These are phyloP conservation scores for Datura wrightii DNA, from an alignment of 257 asterid species.

Conservation along the genomic window DNA sequence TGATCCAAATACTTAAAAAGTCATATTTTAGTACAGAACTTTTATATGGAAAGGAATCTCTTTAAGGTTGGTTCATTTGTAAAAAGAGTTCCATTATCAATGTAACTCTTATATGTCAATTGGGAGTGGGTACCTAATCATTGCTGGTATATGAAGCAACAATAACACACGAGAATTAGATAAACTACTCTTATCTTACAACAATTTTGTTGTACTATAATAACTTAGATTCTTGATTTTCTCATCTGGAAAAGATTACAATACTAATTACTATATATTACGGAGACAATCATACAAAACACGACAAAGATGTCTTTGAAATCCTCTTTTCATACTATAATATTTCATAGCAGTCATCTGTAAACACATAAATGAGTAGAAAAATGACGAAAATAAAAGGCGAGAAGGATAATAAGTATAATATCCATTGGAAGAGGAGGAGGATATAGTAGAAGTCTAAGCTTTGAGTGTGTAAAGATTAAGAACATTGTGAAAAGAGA, in stretches of 20 bases:
- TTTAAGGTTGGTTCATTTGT: too few relatives aligned
- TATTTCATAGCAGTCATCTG: not conserved
- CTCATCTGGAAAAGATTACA: not conserved
- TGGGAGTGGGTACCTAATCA: not conserved
- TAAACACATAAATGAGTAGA: not conserved
- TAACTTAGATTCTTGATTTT: not conserved
- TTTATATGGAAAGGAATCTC: too few relatives aligned
- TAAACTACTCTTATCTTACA: not conserved
- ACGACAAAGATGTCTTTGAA: not conserved
- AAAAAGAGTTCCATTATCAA: too few relatives aligned
- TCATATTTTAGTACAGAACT: too few relatives aligned
- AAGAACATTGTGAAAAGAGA: conserved; percentile 62
- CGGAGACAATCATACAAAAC: not conserved
- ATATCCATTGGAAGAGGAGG: not conserved
- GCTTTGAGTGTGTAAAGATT: conserved; percentile 54
- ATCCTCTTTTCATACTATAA: not conserved
- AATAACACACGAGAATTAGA: not conserved
- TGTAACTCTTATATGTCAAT: not conserved
- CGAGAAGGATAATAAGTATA: not conserved
- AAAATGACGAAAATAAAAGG: conserved; percentile 8
- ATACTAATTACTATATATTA: not conserved
- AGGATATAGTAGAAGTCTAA: conserved; percentile 15
- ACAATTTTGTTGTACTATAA: not conserved
- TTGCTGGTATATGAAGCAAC: not conserved
- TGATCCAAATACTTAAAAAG: too few relatives aligned